phyloP scores from a whole-genome alignment of 2,329 filamentous ascomycete genomes.

The Xylaria multiplex region DNA sequence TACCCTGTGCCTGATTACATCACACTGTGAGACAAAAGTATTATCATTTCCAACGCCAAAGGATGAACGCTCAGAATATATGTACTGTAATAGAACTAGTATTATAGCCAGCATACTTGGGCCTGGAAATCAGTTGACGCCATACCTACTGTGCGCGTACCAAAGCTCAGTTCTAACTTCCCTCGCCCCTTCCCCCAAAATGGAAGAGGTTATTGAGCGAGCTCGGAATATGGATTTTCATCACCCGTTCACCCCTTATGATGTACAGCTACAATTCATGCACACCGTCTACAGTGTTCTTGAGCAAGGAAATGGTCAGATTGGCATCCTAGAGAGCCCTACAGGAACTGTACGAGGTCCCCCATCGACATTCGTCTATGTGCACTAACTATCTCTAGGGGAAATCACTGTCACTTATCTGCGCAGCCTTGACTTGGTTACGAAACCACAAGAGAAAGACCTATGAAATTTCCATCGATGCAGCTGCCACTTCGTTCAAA shows the following conservation, averaged over 20 bases:
- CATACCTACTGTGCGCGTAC: too few species aligned
- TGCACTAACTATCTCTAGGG: conserved; percentile 61
- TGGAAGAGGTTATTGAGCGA: conserved; percentile 43
- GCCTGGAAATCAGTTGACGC: background rate
- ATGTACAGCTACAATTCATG: conserved; percentile 91
- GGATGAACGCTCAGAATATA: background rate
- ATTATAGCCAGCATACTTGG: background rate
- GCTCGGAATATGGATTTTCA: conserved; percentile 71
- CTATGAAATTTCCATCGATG: conserved; percentile 64
- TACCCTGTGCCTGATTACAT: background rate
- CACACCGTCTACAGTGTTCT: conserved; percentile 81
- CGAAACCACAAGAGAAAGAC: conserved; percentile 75
- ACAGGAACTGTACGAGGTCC: conserved; percentile 71
- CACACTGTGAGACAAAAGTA: background rate
- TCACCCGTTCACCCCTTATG: conserved; percentile 87
- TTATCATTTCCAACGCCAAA: background rate
- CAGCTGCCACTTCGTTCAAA: conserved; percentile 57
- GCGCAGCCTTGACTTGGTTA: conserved; percentile 90
- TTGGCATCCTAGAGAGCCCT: conserved; percentile 93
- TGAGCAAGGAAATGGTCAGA: conserved; percentile 73
- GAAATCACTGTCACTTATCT: conserved; percentile 92
- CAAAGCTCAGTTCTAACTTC: too few species aligned
- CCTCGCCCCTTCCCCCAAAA: conserved; percentile 12
- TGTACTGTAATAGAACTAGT: too few species aligned
- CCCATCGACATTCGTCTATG: background rate